Conservation (phyloP, 495 filamentous ascomycete species). For the Talaromyces nanjingensis region DNA sequence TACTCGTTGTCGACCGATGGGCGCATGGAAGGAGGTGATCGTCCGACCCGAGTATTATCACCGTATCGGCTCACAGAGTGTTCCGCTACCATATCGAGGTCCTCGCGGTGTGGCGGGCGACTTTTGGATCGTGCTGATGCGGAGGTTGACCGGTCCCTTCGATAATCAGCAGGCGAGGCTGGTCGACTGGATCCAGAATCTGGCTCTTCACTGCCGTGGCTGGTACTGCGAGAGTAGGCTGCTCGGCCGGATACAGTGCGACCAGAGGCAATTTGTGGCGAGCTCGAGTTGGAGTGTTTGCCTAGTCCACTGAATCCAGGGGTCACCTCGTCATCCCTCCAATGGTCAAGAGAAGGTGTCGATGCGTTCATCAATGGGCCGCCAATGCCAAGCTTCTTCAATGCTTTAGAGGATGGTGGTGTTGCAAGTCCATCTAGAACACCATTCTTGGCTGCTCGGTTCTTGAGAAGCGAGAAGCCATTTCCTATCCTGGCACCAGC, state of each 20-base stretch:
- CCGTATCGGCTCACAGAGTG: slow-evolving; percentile 15
- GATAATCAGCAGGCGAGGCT: slow-evolving; percentile 31
- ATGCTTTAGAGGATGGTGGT: slow-evolving; percentile 49
- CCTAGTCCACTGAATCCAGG: slow-evolving; percentile 26
- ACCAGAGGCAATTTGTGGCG: slow-evolving; percentile 32
- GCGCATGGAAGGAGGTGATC: slow-evolving; percentile 21
- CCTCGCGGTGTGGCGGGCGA: slow-evolving; percentile 44
- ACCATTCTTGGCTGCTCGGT: slow-evolving; percentile 59
- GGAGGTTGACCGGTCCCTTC: slow-evolving; percentile 55
- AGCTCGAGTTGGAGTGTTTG: slow-evolving; percentile 35
- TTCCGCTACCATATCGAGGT: slow-evolving; percentile 34
- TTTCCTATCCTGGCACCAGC: slow-evolving; percentile 41
- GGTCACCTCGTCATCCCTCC: slow-evolving; percentile 39
- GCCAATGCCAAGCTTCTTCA: slow-evolving; percentile 67
- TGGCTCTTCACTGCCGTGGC: slow-evolving; percentile 32
- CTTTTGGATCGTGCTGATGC: slow-evolving; percentile 49
- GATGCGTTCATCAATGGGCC: slow-evolving; percentile 44
- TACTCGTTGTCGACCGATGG: slow-evolving; percentile 34
- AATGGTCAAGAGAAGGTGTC: slow-evolving; percentile 40
- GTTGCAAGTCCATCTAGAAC: slow-evolving; percentile 37
- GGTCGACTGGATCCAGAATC: slow-evolving; percentile 36
- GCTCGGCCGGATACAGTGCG: slow-evolving; percentile 27
- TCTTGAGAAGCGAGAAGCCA: slow-evolving; percentile 60
- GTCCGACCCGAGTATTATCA: neutral
- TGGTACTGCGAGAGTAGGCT: slow-evolving; percentile 17